These are phyloP conservation scores for Dendrocalamus latiflorus DNA, from an alignment of 202 grass and related monocot genomes.

Conservation along the genomic window DNA sequence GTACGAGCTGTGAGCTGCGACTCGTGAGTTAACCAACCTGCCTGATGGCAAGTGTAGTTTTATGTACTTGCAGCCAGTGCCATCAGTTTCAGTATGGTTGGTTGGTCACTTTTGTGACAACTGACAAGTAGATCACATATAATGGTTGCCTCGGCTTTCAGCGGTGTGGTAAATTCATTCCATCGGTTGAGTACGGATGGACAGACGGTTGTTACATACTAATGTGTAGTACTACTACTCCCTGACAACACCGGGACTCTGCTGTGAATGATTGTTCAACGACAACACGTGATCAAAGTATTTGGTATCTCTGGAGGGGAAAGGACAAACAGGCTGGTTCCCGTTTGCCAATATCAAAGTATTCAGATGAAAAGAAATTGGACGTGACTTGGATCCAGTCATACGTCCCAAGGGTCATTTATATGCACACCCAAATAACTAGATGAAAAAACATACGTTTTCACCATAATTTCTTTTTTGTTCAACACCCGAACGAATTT, in stretches of 20 bases:
- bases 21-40: not conserved
- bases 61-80: too few species aligned
- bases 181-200: not conserved
- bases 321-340: not conserved
- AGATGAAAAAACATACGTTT: too few species aligned
- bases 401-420: too few species aligned
- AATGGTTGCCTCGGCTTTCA: not conserved
- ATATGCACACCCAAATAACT: too few species aligned
- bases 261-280: not conserved
- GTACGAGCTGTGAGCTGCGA: not conserved
- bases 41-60: not conserved
- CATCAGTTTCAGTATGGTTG: not conserved
- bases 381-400: too few species aligned
- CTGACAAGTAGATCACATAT: not conserved
- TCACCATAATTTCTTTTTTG: too few species aligned
- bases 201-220: too few species aligned
- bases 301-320: not conserved
- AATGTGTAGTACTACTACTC: not conserved
- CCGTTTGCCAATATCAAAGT: not conserved
- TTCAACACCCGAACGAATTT: too few species aligned
- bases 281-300: not conserved
- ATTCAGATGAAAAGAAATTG: not conserved
- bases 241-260: not conserved
- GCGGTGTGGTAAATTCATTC: not conserved
- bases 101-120: not conserved